Percentiles rank a stretch among this genome's conserved stretches.
These are phyloP conservation scores for Vigna reflexopilosa DNA, from an alignment of 306 rosid species.

Conservation along the genomic window DNA sequence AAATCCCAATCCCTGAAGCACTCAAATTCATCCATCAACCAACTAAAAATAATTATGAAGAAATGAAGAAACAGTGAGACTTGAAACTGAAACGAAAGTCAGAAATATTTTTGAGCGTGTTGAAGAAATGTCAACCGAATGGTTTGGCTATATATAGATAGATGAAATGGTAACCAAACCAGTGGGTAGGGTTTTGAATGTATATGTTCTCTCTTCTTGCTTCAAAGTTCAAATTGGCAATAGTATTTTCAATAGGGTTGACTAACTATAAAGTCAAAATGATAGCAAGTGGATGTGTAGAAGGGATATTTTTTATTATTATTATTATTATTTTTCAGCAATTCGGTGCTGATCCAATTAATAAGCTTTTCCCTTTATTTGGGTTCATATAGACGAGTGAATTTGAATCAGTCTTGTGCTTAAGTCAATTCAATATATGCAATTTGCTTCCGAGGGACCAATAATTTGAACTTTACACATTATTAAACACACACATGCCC, in stretches of 20 bases:
- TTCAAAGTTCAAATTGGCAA: slow-evolving; percentile 37
- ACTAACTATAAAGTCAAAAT: slow-evolving; percentile 62
- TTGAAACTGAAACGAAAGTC: not conserved
- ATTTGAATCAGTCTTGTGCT: slow-evolving; percentile 36
- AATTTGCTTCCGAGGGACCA: slow-evolving; percentile 35
- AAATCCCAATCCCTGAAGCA: slow-evolving; percentile 82
- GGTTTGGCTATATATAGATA: slow-evolving; percentile 40
- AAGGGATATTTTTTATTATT: not conserved
- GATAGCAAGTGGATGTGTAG: slow-evolving; percentile 39
- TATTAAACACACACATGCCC: not conserved
- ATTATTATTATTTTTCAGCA: slow-evolving; percentile 5
- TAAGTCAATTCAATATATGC: slow-evolving; percentile 26
- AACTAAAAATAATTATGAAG: not conserved
- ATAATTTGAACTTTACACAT: slow-evolving; percentile 22
- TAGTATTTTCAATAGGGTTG: slow-evolving; percentile 53
- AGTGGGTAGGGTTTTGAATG: slow-evolving; percentile 36
- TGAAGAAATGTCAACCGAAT: slow-evolving; percentile 41
- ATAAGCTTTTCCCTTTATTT: not conserved
- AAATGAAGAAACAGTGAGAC: not conserved
- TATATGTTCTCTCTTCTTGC: not conserved
- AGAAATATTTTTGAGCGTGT: slow-evolving; percentile 25
- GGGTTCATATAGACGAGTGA: not conserved
- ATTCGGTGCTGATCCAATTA: slow-evolving; percentile 34
- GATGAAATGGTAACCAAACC: not conserved
- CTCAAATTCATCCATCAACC: slow-evolving; percentile 44